phyloP scores from a whole-genome alignment of 495 filamentous ascomycete species.

The Neurospora discreta region DNA sequence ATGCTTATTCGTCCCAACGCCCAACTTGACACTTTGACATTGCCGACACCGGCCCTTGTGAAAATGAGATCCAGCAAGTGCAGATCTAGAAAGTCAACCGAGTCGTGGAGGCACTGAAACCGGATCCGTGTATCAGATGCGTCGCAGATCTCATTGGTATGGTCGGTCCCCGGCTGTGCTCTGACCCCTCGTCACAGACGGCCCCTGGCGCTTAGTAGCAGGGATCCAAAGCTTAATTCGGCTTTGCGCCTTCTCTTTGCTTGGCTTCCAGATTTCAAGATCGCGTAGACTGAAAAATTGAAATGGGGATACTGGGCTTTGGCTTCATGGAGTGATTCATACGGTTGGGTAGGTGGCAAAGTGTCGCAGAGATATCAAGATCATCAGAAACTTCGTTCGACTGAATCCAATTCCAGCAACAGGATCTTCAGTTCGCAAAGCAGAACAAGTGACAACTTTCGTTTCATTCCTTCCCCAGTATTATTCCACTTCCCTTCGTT shows the following conservation, averaged over 20 bases:
- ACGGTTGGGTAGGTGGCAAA: not conserved
- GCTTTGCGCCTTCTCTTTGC: not conserved
- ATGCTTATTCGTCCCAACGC: not conserved
- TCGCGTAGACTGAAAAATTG: not conserved
- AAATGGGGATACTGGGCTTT: not conserved
- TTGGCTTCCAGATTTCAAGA: not conserved
- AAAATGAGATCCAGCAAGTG: not conserved
- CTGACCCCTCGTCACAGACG: not conserved
- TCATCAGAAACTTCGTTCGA: not conserved
- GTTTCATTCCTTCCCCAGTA: not conserved
- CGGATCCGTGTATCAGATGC: not conserved
- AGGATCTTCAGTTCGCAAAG: not conserved
- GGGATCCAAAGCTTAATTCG: not conserved
- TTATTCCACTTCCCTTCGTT: not conserved
- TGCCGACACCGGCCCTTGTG: not conserved
- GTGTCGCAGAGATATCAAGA: not conserved
- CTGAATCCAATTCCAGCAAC: not conserved
- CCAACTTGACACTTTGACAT: not conserved
- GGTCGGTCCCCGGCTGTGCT: not conserved
- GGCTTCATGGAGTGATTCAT: not conserved
- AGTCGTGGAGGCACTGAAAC: not conserved
- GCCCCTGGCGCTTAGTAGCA: not conserved
- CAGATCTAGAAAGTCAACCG: not conserved
- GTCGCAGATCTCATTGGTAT: not conserved
- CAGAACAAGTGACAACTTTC: not conserved